Evolutionary conservation across 2,329 filamentous ascomycete species (phyloP).

Genomic region (Scortechinia acanthostroma): DNA sequence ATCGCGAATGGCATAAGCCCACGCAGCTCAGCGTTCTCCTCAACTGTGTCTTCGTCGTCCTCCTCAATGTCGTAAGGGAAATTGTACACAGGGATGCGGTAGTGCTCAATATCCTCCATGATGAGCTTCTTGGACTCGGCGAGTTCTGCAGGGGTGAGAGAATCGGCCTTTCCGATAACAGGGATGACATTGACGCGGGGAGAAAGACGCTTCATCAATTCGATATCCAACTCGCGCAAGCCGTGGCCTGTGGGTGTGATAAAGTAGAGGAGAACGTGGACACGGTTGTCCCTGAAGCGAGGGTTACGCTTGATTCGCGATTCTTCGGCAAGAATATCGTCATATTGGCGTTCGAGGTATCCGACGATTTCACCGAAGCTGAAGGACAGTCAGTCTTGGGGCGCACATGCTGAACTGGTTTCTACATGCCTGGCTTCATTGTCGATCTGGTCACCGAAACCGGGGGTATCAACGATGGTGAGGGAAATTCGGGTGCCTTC

Average conservation of each 20-base stretch:
- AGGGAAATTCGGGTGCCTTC: constrained; percentile 96
- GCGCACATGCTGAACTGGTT: background rate
- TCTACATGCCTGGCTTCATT: constrained; percentile 84
- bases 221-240: constrained; percentile 96
- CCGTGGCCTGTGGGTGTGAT: constrained; percentile 97
- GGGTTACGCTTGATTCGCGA: constrained; percentile 99
- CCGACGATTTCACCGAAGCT: constrained; percentile 97
- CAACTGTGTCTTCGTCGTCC: constrained; percentile 97
- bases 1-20: constrained; percentile 99
- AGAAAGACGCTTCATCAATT: constrained; percentile 98
- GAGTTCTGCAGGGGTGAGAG: constrained; percentile 88
- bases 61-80: constrained; percentile 99
- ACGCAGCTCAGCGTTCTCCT: constrained; percentile 95
- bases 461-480: constrained; percentile 96
- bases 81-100: constrained; percentile 99
- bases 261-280: constrained; percentile 97
- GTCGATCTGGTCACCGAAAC: constrained; percentile 97
- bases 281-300: constrained; percentile 96
- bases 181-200: constrained; percentile 98
- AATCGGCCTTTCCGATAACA: constrained; percentile 96
- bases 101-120: constrained; percentile 99
- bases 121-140: constrained; percentile 99
- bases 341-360: constrained; percentile 97
- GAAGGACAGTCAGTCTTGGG: constrained; percentile 4
- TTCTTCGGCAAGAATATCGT: constrained; percentile 97